Percentiles rank a stretch among this genome's conserved stretches.
phyloP scores from a whole-genome alignment of 805 yeast genomes.

The Candida arabinofermentans region DNA sequence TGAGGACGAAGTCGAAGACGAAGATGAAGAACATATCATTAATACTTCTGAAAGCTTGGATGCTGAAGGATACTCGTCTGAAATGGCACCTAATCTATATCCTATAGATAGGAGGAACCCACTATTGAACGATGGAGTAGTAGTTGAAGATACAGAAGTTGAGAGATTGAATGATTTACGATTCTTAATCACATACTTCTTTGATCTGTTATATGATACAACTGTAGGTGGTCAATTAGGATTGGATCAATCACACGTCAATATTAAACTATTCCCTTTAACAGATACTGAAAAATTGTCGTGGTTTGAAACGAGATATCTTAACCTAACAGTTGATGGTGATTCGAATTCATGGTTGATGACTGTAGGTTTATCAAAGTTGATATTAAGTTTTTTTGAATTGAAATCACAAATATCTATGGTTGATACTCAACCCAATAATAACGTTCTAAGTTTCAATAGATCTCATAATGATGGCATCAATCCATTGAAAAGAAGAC shows the following conservation, averaged over 20 bases:
- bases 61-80: no score
- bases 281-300: conserved; percentile 1
- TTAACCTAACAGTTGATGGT: conserved; percentile 5
- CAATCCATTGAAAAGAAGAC: conserved; percentile 27
- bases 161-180: conserved; percentile 11
- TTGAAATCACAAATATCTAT: conserved; percentile 15
- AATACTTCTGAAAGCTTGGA: neutral
- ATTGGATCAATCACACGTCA: conserved; percentile 9
- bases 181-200: conserved; percentile 10
- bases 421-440: neutral
- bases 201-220: conserved; percentile 15
- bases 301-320: conserved; percentile 24
- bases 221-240: conserved; percentile 6
- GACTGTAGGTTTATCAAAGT: conserved; percentile 30
- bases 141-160: no score
- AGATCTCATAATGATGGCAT: neutral
- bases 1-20: neutral
- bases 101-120: no score
- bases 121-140: no score
- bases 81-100: no score
- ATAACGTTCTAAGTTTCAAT: no score
- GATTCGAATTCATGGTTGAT: conserved; percentile 38
- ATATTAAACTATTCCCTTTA: conserved; percentile 12
- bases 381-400: conserved; percentile 31
- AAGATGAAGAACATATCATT: neutral